Evolutionary conservation across 2,329 filamentous ascomycete species (phyloP), one percentile per base, ranked within the genome.

Genomic region (Colletotrichum echinochloae): DNA sequence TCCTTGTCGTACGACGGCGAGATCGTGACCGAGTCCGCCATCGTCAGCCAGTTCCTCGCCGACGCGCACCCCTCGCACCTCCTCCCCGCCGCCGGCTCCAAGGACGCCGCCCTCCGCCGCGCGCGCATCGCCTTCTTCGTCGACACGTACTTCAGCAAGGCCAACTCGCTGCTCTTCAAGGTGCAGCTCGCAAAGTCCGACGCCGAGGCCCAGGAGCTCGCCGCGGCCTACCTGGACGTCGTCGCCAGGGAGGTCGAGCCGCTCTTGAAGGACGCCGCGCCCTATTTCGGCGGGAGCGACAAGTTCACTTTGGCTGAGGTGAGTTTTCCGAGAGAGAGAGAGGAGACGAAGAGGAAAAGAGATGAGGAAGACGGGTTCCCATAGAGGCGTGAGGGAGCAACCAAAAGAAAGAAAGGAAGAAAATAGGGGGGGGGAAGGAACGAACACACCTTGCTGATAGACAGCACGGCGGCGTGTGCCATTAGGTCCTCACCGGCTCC

Each of bases 221-320:
- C 79, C 0, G 80, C 86, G 28, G 85, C 86, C 11, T 81, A 89
- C n/a, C 81, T 91, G 3, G 84, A 83, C 1, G 83, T 83, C 1
- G 80, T 93, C 1, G 83, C 85, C 63, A 93, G 91, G 81, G 92
- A 95, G 75, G 82, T 96, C 65, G 93, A 95, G 80, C 92, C 92
- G 1, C 80, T 94, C 46, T 82, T 97, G 33, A 76, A 75, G 3
- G 82, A 85, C 63, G 85, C 85, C 0, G 81, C 78, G 2, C 90
- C 90, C 0, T 93, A 89, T 78, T 92, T 92, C 77, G 88, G 87
- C 2, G 91, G 90, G 0, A 88, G 86, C 61, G 82, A 87, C 26
- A 88, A 82, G 77, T 77, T 94, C 49, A 95, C 92, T 0, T 80
- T 94, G 44, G 93, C 90, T 14, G 94, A 96, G 87, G 92, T 93